A percentile compares a stretch with the other conserved stretches of the same genome.
These are phyloP conservation scores for Gautieria morchelliformis DNA, from an alignment of 768 basidiomycete genomes.

Conservation along the genomic window DNA sequence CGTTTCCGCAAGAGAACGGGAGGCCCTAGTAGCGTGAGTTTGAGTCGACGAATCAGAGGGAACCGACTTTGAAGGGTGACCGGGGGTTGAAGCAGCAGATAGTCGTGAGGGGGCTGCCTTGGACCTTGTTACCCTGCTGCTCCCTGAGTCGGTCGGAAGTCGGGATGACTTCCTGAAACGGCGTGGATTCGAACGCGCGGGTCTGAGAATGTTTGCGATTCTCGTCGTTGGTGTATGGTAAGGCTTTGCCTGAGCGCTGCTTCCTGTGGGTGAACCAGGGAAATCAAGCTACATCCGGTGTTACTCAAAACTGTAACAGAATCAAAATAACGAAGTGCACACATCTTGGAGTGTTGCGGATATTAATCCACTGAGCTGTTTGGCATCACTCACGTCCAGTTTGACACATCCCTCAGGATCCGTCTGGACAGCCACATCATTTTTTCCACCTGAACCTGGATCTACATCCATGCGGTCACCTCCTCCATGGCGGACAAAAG, in stretches of 20 bases:
- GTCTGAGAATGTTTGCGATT: not conserved
- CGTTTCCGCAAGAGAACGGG: not conserved
- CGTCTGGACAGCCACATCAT: conserved; percentile 3
- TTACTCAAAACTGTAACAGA: not conserved
- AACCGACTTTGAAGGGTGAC: not conserved
- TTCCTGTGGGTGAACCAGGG: not conserved
- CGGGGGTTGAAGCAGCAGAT: not conserved
- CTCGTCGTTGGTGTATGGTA: not conserved
- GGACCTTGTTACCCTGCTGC: not conserved
- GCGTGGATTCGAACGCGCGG: not conserved
- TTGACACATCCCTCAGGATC: not conserved
- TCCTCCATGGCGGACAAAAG: not conserved
- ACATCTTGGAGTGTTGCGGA: not conserved
- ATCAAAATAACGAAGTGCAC: not conserved
- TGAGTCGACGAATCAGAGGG: not conserved
- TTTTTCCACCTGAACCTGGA: not conserved
- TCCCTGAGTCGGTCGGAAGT: not conserved
- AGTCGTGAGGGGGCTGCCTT: not conserved
- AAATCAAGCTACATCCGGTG: not conserved
- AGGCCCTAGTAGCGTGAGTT: not conserved
- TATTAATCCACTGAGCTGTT: not conserved
- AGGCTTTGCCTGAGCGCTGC: not conserved
- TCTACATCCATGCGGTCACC: conserved; percentile 1
- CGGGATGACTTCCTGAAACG: not conserved
- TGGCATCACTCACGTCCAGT: not conserved